A percentile compares a stretch with the other conserved stretches of the same genome.
These are phyloP conservation scores for Zea mays DNA, from an alignment of 176 grass and related monocot species.

Conservation along the genomic window DNA sequence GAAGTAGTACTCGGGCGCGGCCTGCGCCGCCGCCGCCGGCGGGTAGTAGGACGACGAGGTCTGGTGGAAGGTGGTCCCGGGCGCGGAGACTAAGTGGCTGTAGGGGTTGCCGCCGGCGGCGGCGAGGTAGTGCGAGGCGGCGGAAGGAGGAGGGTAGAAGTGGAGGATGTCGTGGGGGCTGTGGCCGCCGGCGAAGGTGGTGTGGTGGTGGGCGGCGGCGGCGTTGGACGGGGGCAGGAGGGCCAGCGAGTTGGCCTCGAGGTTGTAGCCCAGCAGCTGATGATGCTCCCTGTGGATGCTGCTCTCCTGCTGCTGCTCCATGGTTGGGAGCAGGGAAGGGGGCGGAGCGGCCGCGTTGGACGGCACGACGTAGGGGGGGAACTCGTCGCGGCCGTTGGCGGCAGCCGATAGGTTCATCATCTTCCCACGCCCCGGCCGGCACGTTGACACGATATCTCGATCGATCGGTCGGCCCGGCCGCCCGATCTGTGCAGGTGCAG, in stretches of 20 bases:
- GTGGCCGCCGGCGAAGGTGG: conserved; percentile 26
- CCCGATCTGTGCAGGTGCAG: background rate
- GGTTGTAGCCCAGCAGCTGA: conserved; percentile 47
- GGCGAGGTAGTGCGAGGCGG: conserved; percentile 46
- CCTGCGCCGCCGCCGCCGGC: conserved; percentile 19
- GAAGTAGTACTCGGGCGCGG: conserved; percentile 53
- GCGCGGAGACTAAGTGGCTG: conserved; percentile 6
- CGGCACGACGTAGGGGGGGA: conserved; percentile 7
- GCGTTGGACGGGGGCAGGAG: conserved; percentile 48
- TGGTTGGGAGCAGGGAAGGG: conserved; percentile 40
- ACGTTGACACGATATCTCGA: background rate
- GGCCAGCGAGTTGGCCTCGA: conserved; percentile 47
- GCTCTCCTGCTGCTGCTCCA: conserved; percentile 41
- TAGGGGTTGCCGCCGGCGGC: background rate
- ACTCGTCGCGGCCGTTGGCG: conserved; percentile 42
- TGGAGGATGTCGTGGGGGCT: conserved; percentile 47
- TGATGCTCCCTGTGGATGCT: conserved; percentile 48
- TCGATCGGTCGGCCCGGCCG: background rate
- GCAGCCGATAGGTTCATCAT: conserved; percentile 52
- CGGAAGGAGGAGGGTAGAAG: conserved; percentile 37
- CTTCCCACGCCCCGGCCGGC: conserved; percentile 13
- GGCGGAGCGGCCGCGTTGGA: background rate
- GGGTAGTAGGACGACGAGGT: conserved; percentile 41
- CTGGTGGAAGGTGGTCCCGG: conserved; percentile 18
- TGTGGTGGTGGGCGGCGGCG: background rate